Evolutionary conservation across 1,139 yeast genomes (phyloP).

Genomic region (Suhomyces atakaporum): DNA sequence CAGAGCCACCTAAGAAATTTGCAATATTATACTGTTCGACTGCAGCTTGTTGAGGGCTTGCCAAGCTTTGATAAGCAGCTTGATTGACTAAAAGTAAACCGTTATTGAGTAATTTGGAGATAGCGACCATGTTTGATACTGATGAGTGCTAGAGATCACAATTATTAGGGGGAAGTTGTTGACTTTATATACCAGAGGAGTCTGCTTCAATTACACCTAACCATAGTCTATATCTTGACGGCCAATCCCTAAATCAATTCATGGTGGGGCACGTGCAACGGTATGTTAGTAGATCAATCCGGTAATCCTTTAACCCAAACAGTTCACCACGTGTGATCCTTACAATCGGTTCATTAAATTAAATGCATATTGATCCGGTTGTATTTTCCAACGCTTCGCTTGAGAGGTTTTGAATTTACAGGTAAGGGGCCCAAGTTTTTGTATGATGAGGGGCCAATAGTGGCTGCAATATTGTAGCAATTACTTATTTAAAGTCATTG

Average conservation of each 20-base stretch:
- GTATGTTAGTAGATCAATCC: background rate
- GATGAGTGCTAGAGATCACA: background rate
- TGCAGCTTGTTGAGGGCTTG: constrained; percentile 41
- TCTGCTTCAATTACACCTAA: no score
- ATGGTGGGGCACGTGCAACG: background rate
- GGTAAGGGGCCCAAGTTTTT: no score
- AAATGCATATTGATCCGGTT: no score
- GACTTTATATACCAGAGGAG: no score
- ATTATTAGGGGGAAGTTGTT: no score
- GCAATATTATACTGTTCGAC: constrained; percentile 43
- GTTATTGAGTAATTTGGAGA: constrained; percentile 31
- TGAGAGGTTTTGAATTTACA: no score
- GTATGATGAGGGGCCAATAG: no score
- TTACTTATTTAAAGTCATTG: no score
- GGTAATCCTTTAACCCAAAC: background rate
- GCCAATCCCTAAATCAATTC: background rate
- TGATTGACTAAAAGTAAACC: constrained; percentile 32
- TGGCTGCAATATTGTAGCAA: no score
- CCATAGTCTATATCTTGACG: no score
- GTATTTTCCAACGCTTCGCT: no score
- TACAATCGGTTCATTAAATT: background rate
- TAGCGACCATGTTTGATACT: constrained; percentile 27
- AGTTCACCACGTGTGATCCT: background rate
- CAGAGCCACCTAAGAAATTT: constrained; percentile 48
- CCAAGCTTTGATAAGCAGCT: constrained; percentile 30